These are phyloP conservation scores for Petunia axillaris DNA, from an alignment of 257 asterid species.

Conservation along the genomic window DNA sequence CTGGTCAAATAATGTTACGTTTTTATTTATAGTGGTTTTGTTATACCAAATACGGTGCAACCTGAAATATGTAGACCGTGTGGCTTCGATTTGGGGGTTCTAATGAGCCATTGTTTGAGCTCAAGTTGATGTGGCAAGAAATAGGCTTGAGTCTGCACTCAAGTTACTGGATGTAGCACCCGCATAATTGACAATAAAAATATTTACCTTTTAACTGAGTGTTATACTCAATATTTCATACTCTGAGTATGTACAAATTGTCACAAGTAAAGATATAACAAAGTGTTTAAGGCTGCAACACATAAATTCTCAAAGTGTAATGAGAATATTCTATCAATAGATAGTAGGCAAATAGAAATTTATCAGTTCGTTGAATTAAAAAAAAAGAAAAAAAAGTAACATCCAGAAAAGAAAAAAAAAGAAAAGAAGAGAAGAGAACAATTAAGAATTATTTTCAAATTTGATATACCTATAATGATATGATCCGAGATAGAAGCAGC, in stretches of 20 bases:
- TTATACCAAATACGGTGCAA: constrained; percentile 9
- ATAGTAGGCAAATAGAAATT: background rate
- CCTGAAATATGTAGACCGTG: background rate
- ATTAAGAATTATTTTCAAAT: too few species aligned
- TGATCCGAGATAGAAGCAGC: too few species aligned
- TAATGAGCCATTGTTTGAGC: background rate
- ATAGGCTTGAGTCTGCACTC: background rate
- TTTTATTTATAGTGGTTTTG: constrained; percentile 3
- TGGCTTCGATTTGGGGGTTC: background rate
- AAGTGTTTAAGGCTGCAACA: background rate
- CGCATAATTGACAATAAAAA: background rate
- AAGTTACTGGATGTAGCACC: background rate
- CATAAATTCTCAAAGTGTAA: background rate
- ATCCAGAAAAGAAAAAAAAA: background rate
- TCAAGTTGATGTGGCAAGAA: background rate
- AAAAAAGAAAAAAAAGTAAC: background rate
- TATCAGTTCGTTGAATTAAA: background rate
- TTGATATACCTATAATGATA: too few species aligned
- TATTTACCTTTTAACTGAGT: background rate
- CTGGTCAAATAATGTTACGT: background rate
- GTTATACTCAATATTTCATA: background rate
- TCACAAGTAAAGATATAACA: constrained; percentile 1
- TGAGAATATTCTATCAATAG: background rate
- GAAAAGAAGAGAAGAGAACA: too few species aligned
- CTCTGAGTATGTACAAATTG: background rate